phyloP scores from a whole-genome alignment of 164 flowering plant species.

The Stephania yunnanensis region DNA sequence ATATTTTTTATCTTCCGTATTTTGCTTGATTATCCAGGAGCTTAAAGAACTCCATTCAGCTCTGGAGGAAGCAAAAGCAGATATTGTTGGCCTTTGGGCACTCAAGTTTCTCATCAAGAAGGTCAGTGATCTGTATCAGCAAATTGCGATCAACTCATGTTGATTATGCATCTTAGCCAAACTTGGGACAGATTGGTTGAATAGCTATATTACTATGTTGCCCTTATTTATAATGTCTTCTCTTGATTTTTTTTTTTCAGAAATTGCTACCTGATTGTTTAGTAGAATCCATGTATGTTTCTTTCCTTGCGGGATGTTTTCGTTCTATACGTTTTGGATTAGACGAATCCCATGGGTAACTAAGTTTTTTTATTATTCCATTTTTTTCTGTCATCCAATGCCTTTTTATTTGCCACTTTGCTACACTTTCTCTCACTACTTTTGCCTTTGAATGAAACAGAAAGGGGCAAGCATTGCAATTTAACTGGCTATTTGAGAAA shows the following conservation, averaged over 20 bases:
- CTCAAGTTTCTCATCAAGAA: constrained; percentile 57
- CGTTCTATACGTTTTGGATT: constrained; percentile 94
- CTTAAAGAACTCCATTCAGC: constrained; percentile 94
- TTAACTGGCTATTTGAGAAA: constrained; percentile 84
- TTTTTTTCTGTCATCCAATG: not conserved
- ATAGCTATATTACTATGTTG: no score
- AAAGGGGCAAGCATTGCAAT: constrained; percentile 94
- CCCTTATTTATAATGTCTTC: not conserved
- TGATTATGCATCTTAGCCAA: not conserved
- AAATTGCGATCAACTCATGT: not conserved
- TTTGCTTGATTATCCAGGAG: constrained; percentile 42
- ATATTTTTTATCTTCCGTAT: constrained; percentile 1
- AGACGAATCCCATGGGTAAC: constrained; percentile 96
- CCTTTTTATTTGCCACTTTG: not conserved
- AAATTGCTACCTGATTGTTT: constrained; percentile 46
- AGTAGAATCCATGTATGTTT: constrained; percentile 74
- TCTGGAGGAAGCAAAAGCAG: constrained; percentile 97
- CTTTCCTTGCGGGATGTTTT: constrained; percentile 92
- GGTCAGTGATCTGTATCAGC: constrained; percentile 31
- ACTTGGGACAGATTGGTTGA: not conserved
- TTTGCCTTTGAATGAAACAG: constrained; percentile 30
- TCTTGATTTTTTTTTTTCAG: constrained; percentile 29
- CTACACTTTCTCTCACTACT: constrained; percentile 2
- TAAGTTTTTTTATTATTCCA: constrained; percentile 13
- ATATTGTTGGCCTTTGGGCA: constrained; percentile 98